phyloP scores from a whole-genome alignment of 1,284 basidiomycete species.

The Tilletiaria anomala region DNA sequence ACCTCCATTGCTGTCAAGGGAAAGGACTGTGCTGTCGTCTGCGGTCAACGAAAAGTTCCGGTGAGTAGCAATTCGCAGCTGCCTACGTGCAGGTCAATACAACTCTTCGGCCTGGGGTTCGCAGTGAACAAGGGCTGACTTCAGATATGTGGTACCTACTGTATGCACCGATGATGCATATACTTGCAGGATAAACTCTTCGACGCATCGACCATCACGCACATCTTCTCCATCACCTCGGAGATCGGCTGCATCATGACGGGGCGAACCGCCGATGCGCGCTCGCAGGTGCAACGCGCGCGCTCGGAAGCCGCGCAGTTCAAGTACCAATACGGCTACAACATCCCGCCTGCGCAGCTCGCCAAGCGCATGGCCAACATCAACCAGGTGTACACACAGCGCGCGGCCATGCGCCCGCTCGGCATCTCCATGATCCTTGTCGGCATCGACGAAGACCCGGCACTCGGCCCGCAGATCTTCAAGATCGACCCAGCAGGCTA shows the following conservation, averaged over 20 bases:
- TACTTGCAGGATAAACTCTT: constrained; percentile 81
- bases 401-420: constrained; percentile 89
- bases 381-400: constrained; percentile 97
- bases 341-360: constrained; percentile 88
- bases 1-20: constrained; percentile 85
- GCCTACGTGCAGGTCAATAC: not conserved
- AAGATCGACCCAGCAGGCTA: constrained; percentile 98
- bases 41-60: constrained; percentile 96
- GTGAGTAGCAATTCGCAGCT: constrained; percentile 44
- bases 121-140: not conserved
- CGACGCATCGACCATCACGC: constrained; percentile 84
- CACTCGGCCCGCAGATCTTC: constrained; percentile 72
- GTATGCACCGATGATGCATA: too few species aligned
- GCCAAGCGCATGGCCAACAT: constrained; percentile 91
- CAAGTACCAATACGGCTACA: constrained; percentile 88
- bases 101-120: not conserved
- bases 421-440: constrained; percentile 96
- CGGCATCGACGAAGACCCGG: constrained; percentile 57
- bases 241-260: constrained; percentile 97
- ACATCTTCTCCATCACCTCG: constrained; percentile 89
- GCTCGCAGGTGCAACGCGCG: constrained; percentile 76
- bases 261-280: constrained; percentile 83
- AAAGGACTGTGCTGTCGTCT: constrained; percentile 83
- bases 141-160: not conserved
- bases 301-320: constrained; percentile 83